Evolutionary conservation across 371 early-diverging fungal species (phyloP).

Genomic region (Apophysomyces trapeziformis): DNA sequence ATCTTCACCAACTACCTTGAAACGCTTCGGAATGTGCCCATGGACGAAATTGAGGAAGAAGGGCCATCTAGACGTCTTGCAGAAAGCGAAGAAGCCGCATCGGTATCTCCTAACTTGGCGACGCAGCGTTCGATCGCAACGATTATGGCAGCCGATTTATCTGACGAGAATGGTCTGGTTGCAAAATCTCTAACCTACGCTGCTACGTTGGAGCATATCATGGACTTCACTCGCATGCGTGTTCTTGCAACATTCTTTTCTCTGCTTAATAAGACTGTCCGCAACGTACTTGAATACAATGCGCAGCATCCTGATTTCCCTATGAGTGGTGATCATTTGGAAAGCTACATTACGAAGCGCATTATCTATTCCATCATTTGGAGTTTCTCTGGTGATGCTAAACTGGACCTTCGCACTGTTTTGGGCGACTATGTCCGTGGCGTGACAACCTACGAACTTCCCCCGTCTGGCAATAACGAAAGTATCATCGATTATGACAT

Average conservation of each 20-base stretch:
- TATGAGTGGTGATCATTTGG: conserved; percentile 77
- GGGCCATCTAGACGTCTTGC: conserved; percentile 39
- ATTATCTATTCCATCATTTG: conserved; percentile 87
- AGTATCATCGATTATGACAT: conserved; percentile 95
- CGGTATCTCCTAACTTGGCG: conserved; percentile 64
- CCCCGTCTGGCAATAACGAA: conserved; percentile 57
- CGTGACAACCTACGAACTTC: conserved; percentile 83
- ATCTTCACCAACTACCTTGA: conserved; percentile 84
- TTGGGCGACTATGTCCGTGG: conserved; percentile 87
- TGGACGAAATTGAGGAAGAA: conserved; percentile 86
- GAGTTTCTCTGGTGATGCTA: conserved; percentile 95
- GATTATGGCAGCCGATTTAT: conserved; percentile 75
- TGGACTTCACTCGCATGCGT: conserved; percentile 94
- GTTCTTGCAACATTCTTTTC: conserved; percentile 90
- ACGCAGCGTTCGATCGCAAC: conserved; percentile 80
- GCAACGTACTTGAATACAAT: conserved; percentile 89
- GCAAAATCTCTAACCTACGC: conserved; percentile 76
- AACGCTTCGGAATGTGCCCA: conserved; percentile 71
- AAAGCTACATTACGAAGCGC: conserved; percentile 81
- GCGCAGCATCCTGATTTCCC: conserved; percentile 92
- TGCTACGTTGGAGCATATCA: conserved; percentile 84
- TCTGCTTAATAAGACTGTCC: conserved; percentile 86
- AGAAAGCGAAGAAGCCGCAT: conserved; percentile 55
- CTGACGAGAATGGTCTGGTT: conserved; percentile 75
- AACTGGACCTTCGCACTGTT: conserved; percentile 72